Percentiles rank a stretch among this genome's conserved stretches.
Evolutionary conservation across 2,329 filamentous ascomycete species (phyloP).

Genomic region (Salinomyces thailandicus): DNA sequence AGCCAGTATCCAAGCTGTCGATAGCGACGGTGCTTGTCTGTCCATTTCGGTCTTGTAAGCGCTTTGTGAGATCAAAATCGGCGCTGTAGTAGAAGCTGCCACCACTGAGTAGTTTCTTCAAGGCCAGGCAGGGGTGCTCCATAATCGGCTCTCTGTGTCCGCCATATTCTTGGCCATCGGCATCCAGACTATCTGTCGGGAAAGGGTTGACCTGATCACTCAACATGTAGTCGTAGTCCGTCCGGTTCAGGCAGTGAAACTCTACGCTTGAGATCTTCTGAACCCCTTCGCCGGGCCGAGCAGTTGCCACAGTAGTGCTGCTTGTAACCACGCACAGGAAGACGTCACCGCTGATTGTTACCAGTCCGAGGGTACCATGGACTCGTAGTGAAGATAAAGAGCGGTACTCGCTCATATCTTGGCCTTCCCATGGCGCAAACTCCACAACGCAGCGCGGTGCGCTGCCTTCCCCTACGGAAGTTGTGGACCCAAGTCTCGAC

Average conservation of each 20-base stretch:
- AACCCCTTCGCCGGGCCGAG: slow-evolving; percentile 79
- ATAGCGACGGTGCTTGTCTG: slow-evolving; percentile 64
- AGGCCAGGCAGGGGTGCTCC: slow-evolving; percentile 80
- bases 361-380: slow-evolving; percentile 78
- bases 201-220: slow-evolving; percentile 48
- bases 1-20: slow-evolving; percentile 83
- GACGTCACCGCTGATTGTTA: slow-evolving; percentile 72
- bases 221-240: slow-evolving; percentile 71
- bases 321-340: slow-evolving; percentile 85
- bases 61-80: slow-evolving; percentile 93
- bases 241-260: slow-evolving; percentile 82
- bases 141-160: slow-evolving; percentile 56
- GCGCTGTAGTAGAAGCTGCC: slow-evolving; percentile 97
- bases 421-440: slow-evolving; percentile 55
- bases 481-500: slow-evolving; percentile 45
- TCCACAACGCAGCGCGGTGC: slow-evolving; percentile 73
- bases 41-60: slow-evolving; percentile 66
- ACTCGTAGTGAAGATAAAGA: slow-evolving; percentile 62
- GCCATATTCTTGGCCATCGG: slow-evolving; percentile 44
- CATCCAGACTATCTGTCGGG: slow-evolving; percentile 42
- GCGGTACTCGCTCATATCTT: slow-evolving; percentile 66
- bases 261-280: slow-evolving; percentile 79
- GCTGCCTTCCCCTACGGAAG: slow-evolving; percentile 27
- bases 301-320: slow-evolving; percentile 65
- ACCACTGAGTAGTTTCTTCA: slow-evolving; percentile 86